These are phyloP conservation scores for Citrus unshiu DNA, from an alignment of 345 rosid genomes.

Conservation along the genomic window DNA sequence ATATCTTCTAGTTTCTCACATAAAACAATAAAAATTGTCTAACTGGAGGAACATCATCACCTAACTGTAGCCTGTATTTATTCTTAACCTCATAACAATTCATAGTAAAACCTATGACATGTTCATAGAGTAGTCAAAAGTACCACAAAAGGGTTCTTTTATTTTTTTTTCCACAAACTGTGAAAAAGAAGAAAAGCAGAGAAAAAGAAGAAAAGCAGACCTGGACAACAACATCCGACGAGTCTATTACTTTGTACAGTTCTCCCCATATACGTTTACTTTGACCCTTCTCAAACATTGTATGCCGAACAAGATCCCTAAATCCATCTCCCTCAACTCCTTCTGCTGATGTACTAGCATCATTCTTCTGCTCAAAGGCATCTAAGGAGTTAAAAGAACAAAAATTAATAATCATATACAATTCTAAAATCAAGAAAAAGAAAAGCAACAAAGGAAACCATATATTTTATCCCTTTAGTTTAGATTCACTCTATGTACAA, in stretches of 20 bases:
- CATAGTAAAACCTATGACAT: not conserved
- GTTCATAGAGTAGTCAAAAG: not conserved
- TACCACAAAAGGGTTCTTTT: not conserved
- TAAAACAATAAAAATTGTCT: not conserved
- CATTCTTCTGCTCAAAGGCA: constrained; percentile 58
- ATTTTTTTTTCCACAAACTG: not conserved
- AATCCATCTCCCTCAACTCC: constrained; percentile 70
- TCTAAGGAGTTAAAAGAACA: constrained; percentile 36
- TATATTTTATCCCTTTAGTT: not conserved
- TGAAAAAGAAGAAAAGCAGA: constrained; percentile 17
- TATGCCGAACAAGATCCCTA: constrained; percentile 89
- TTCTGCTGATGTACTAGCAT: constrained; percentile 38
- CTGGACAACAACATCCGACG: constrained; percentile 95
- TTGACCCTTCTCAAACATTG: constrained; percentile 98
- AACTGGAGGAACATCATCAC: not conserved
- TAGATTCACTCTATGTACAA: not conserved
- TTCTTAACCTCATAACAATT: not conserved
- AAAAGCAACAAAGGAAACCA: not conserved
- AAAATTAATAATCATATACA: not conserved
- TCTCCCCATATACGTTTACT: constrained; percentile 99
- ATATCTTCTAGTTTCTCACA: not conserved
- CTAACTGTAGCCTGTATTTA: not conserved
- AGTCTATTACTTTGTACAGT: constrained; percentile 95
- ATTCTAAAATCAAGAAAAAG: not conserved
- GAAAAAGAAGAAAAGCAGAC: constrained; percentile 28